These are phyloP conservation scores for Aspergillus novofumigatus DNA, from an alignment of 2,329 filamentous ascomycete genomes.

Conservation along the genomic window DNA sequence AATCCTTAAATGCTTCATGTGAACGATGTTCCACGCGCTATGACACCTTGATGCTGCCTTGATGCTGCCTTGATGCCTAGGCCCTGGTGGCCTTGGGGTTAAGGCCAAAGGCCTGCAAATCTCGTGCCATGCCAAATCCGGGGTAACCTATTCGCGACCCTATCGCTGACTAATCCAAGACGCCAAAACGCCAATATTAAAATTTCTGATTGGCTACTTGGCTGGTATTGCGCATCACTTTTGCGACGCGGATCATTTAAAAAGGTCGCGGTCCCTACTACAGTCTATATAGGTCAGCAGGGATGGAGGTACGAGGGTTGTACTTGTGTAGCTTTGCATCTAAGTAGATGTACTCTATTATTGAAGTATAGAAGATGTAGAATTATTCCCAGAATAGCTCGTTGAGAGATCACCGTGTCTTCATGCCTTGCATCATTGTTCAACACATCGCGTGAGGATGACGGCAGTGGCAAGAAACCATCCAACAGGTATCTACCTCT, in stretches of 20 bases:
- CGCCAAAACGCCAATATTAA: too few relatives aligned
- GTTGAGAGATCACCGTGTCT: not conserved
- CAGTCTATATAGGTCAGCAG: not conserved
- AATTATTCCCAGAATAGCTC: not conserved
- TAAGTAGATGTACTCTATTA: not conserved
- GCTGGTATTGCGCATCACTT: not conserved
- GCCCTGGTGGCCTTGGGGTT: not conserved
- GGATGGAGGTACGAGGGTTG: not conserved
- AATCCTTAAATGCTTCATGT: not conserved
- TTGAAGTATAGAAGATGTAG: not conserved
- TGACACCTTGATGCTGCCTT: not conserved
- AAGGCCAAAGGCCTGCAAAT: not conserved
- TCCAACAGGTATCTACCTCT: not conserved
- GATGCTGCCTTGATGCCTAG: not conserved
- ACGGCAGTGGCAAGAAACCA: not conserved
- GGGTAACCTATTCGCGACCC: not conserved
- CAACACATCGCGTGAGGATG: not conserved
- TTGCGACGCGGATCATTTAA: not conserved
- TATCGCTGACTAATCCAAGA: not conserved
- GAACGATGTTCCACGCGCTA: not conserved
- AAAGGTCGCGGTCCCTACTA: not conserved
- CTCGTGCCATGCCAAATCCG: not conserved
- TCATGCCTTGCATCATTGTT: not conserved
- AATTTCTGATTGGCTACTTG: not conserved
- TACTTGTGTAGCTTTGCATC: not conserved